A percentile compares a stretch with the other conserved stretches of the same genome.
phyloP scores from a whole-genome alignment of 495 filamentous ascomycete genomes.

The Trichoderma asperelloides region DNA sequence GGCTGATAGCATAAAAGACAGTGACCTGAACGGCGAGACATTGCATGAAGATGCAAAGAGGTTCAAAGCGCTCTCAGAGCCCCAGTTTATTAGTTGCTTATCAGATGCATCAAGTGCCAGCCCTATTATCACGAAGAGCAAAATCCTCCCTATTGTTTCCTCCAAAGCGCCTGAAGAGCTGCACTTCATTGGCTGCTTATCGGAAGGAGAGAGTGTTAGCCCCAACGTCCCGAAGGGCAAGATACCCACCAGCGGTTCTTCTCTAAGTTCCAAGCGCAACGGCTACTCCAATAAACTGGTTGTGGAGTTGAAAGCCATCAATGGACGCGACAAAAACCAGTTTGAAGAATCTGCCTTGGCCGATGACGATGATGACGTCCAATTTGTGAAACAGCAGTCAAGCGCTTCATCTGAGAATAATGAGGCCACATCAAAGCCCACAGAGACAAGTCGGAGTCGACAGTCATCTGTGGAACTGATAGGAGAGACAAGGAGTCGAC shows the following conservation, averaged over 20 bases:
- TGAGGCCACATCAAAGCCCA: not conserved
- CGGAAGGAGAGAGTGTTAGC: not conserved
- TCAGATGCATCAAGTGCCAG: not conserved
- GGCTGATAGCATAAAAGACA: not conserved
- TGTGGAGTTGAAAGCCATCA: not conserved
- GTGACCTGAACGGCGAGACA: not conserved
- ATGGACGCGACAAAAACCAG: not conserved
- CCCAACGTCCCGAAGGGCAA: not conserved
- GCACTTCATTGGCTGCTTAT: not conserved
- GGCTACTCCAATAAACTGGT: not conserved
- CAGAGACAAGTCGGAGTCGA: not conserved
- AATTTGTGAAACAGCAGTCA: not conserved
- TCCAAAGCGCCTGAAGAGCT: not conserved
- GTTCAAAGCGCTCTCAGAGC: not conserved
- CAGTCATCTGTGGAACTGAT: not conserved
- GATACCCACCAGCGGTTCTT: not conserved
- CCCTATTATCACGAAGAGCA: not conserved
- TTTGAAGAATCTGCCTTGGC: not conserved
- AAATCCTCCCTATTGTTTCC: not conserved
- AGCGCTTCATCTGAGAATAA: not conserved
- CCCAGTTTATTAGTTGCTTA: not conserved
- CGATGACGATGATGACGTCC: not conserved
- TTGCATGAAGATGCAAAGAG: not conserved
- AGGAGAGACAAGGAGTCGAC: not conserved
- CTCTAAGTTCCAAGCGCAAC: not conserved